Evolutionary conservation across 495 filamentous ascomycete genomes (phyloP).

Genomic region (Aspergillus homomorphus): DNA sequence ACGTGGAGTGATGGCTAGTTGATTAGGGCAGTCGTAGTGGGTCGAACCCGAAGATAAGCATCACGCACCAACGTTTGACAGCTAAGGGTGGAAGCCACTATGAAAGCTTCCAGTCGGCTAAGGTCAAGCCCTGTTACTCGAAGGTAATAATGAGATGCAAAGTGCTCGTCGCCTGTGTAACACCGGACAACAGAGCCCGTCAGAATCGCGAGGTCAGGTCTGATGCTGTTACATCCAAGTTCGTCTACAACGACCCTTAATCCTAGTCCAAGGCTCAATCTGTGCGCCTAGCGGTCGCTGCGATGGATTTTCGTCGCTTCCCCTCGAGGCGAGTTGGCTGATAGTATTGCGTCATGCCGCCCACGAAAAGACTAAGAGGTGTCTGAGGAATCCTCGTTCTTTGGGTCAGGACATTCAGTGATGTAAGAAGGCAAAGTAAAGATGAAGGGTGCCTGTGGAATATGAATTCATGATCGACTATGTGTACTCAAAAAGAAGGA

Average conservation of each 20-base stretch:
- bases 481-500: conserved; percentile 12
- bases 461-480: background rate
- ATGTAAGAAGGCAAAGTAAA: conserved; percentile 26
- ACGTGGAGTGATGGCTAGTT: no score
- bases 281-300: no score
- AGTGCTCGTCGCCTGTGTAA: no score
- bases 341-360: background rate
- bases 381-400: background rate
- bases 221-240: no score
- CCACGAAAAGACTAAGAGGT: background rate
- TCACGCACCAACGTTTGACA: background rate
- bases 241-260: background rate
- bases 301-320: background rate
- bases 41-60: background rate
- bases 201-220: no score
- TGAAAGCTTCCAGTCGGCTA: no score
- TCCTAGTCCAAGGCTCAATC: background rate
- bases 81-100: no score
- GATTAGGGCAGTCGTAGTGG: background rate
- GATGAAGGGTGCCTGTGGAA: conserved; percentile 44
- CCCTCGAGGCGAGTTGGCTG: background rate
- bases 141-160: no score
- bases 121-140: no score
- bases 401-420: conserved; percentile 1
- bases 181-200: no score